Percentiles rank a stretch among this genome's conserved stretches.
These are phyloP conservation scores for Gonapodya prolifera DNA, from an alignment of 192 early-diverging fungal species.

Conservation along the genomic window DNA sequence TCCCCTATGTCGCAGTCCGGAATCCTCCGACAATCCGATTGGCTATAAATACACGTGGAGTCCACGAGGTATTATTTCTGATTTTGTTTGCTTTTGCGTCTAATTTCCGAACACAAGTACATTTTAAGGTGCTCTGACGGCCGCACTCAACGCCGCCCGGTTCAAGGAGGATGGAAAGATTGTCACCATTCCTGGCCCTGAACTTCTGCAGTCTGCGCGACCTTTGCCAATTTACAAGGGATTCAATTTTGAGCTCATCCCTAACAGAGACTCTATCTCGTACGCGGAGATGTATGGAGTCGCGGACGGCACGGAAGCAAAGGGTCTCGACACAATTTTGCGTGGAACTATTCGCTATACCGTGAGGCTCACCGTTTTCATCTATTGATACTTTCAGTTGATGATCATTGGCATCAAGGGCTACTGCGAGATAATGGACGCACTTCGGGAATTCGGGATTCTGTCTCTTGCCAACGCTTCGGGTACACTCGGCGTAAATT, in stretches of 20 bases:
- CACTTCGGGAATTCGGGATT: slow-evolving; percentile 64
- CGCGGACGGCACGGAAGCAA: slow-evolving; percentile 26
- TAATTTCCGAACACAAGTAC: slow-evolving; percentile 98
- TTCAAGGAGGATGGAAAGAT: slow-evolving; percentile 63
- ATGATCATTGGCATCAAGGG: slow-evolving; percentile 29
- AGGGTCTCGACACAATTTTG: slow-evolving; percentile 78
- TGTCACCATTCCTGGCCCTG: slow-evolving; percentile 47
- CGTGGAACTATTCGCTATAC: slow-evolving; percentile 86
- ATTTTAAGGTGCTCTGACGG: slow-evolving; percentile 79
- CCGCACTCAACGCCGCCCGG: slow-evolving; percentile 69
- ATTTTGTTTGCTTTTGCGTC: slow-evolving; percentile 29
- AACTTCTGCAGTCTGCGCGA: slow-evolving; percentile 58
- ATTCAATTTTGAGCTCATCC: slow-evolving; percentile 84
- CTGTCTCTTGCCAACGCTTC: slow-evolving; percentile 16
- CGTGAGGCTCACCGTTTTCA: slow-evolving; percentile 10
- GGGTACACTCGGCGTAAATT: neutral
- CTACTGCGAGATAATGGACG: slow-evolving; percentile 75
- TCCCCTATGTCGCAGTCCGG: too few species aligned
- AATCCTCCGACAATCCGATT: slow-evolving; percentile 77
- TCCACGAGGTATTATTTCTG: slow-evolving; percentile 11
- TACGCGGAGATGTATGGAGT: slow-evolving; percentile 82
- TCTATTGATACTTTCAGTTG: neutral
- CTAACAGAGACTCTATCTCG: slow-evolving; percentile 85
- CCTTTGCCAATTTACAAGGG: slow-evolving; percentile 71
- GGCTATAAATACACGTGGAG: slow-evolving; percentile 12